Conservation (phyloP, 2,329 filamentous ascomycete species). For the Beauveria sp. region DNA sequence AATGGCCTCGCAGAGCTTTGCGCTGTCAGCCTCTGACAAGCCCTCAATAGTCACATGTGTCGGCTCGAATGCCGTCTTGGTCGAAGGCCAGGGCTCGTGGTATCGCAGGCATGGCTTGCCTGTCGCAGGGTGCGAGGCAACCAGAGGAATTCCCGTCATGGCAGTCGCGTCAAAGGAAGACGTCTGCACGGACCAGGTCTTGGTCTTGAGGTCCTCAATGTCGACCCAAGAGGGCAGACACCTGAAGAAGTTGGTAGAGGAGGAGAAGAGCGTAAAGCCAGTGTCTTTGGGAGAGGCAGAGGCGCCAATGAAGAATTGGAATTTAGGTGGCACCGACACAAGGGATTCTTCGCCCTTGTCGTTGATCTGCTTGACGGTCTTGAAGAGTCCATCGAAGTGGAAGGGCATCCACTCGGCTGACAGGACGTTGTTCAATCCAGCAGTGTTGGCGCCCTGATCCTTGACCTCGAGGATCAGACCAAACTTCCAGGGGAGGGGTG, state of each 20-base stretch:
- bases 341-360: constrained; percentile 32
- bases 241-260: constrained; percentile 41
- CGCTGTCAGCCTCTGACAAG: constrained; percentile 22
- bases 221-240: constrained; percentile 33
- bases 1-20: constrained; percentile 30
- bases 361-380: constrained; percentile 34
- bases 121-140: constrained; percentile 37
- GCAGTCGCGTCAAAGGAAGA: constrained; percentile 37
- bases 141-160: constrained; percentile 36
- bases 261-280: constrained; percentile 47
- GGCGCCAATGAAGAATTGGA: constrained; percentile 45
- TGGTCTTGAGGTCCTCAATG: constrained; percentile 26
- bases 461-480: constrained; percentile 44
- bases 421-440: constrained; percentile 44
- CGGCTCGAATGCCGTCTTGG: constrained; percentile 43
- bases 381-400: constrained; percentile 51
- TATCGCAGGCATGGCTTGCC: constrained; percentile 43
- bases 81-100: constrained; percentile 46
- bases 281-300: constrained; percentile 40
- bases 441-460: constrained; percentile 35
- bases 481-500: constrained; percentile 43
- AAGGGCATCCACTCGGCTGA: constrained; percentile 49
- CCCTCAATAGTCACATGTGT: constrained; percentile 36
- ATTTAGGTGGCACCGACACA: constrained; percentile 37
- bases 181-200: constrained; percentile 44